Base-by-base conservation (phyloP, 768 basidiomycete species). In the Mycena belliarum region DNA sequence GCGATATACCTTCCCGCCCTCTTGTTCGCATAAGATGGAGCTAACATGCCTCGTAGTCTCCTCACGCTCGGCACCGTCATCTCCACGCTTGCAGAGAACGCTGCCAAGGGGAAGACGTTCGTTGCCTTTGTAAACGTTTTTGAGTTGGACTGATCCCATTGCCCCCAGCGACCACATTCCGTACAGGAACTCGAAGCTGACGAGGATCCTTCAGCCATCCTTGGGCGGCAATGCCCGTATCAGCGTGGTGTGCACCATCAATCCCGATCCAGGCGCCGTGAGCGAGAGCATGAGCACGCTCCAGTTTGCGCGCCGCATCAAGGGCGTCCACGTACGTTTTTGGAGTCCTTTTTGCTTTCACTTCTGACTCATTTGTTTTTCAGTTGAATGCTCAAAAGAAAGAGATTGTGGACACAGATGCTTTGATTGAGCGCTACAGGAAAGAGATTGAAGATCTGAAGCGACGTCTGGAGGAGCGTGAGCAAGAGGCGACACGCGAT, bases 161-260 rank as follows among this genome's bases (percentile, higher is more conserved):
- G 42, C 43, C 8, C 52, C 28, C 48, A 88, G 87, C 52, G 92
- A 94, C 68, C 94, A 98, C 69, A 87, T 98, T 15, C 95, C 95
- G 2, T 98, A 89, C 75, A 87, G 96, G 20, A 97, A 98, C 69
- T 94, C 91, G 41, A 98, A 98, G 72, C 81, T 98, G 11, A 97
- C 95, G 16, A 86, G 94, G 23, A 85, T 98, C 72, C 82, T 98
- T 7, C 95, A 98, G 71, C 95, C 96, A 1, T 98, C 95, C 0
- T 79, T 99, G 1, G 91, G 94, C 0, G 96, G 96, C 1, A 93
- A 98, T 69, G 95, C 96, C 21, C 86, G 94, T 9, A 95, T 99
- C 51, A 94, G 92, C 40, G 95, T 99, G 16, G 89, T 98, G 50
- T 97, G 95, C 71, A 98, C 96, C 0, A 83, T 98, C 69, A 96